These are phyloP conservation scores for Neocucurbitaria cava DNA, from an alignment of 2,329 filamentous ascomycete species.

Conservation along the genomic window DNA sequence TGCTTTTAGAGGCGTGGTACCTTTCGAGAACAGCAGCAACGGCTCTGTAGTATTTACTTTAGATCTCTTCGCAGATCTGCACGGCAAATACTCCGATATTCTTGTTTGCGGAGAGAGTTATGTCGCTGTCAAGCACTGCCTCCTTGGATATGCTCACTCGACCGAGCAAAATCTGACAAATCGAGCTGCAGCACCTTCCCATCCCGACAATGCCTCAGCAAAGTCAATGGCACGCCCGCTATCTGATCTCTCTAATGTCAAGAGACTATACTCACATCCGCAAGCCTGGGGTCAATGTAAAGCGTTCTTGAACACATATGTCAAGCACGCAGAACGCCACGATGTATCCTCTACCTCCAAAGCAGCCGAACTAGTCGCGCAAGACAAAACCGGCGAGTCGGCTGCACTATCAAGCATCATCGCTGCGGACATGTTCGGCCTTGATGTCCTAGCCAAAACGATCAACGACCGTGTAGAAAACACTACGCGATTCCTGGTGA, in stretches of 20 bases:
- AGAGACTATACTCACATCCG: conserved; percentile 87
- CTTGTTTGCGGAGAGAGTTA: conserved; percentile 84
- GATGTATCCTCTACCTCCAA: conserved; percentile 87
- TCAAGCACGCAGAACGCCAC: conserved; percentile 77
- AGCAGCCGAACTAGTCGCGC: conserved; percentile 77
- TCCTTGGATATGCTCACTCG: conserved; percentile 64
- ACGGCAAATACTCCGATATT: conserved; percentile 69
- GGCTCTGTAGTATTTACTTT: conserved; percentile 90
- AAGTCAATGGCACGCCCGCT: conserved; percentile 13
- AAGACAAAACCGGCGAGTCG: conserved; percentile 64
- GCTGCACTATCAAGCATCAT: conserved; percentile 81
- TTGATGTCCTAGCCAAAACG: conserved; percentile 72
- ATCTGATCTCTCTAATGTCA: conserved; percentile 65
- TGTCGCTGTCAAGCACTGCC: conserved; percentile 85
- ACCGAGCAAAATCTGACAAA: not conserved
- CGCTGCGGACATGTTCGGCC: conserved; percentile 71
- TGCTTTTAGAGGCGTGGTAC: conserved; percentile 79
- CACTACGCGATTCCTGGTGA: conserved; percentile 78
- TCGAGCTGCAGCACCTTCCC: not conserved
- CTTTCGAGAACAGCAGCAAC: conserved; percentile 96
- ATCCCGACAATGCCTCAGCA: not conserved
- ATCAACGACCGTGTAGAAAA: conserved; percentile 80
- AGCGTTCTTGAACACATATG: conserved; percentile 71
- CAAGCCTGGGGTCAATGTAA: conserved; percentile 95
- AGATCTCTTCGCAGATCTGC: conserved; percentile 82